phyloP scores from a whole-genome alignment of 129 eudicot species.

The Silybum marianum region DNA sequence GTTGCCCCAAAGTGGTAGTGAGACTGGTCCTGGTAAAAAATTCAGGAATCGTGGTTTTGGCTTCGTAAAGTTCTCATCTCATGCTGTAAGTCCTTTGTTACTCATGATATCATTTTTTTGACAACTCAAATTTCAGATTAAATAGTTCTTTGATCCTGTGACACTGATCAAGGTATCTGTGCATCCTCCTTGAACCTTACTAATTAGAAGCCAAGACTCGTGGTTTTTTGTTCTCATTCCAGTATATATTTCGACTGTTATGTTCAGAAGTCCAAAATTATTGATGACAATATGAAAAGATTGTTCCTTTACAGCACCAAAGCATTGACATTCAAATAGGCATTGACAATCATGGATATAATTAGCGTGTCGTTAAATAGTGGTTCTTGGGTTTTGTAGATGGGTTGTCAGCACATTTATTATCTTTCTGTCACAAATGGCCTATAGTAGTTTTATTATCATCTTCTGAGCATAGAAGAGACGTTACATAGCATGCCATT shows the following conservation, averaged over 20 bases:
- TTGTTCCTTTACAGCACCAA: too few species aligned
- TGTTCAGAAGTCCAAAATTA: slow-evolving; percentile 9
- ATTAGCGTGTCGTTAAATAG: background rate
- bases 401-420: background rate
- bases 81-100: slow-evolving; percentile 66
- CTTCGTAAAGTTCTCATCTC: slow-evolving; percentile 81
- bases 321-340: too few species aligned
- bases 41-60: slow-evolving; percentile 83
- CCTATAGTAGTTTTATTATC: background rate
- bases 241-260: slow-evolving; percentile 36
- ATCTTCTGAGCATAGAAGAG: background rate
- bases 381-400: background rate
- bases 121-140: slow-evolving; percentile 1
- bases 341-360: too few species aligned
- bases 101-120: slow-evolving; percentile 9
- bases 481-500: background rate
- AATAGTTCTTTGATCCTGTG: slow-evolving; percentile 2
- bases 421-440: background rate
- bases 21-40: slow-evolving; percentile 48
- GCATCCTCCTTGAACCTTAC: slow-evolving; percentile 54
- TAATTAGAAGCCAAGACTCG: slow-evolving; percentile 64
- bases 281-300: background rate
- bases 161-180: slow-evolving; percentile 31
- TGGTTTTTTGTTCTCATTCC: slow-evolving; percentile 57
- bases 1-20: slow-evolving; percentile 42